These are phyloP conservation scores for Colletotrichum salicis DNA, from an alignment of 2,329 filamentous ascomycete species.

Conservation along the genomic window DNA sequence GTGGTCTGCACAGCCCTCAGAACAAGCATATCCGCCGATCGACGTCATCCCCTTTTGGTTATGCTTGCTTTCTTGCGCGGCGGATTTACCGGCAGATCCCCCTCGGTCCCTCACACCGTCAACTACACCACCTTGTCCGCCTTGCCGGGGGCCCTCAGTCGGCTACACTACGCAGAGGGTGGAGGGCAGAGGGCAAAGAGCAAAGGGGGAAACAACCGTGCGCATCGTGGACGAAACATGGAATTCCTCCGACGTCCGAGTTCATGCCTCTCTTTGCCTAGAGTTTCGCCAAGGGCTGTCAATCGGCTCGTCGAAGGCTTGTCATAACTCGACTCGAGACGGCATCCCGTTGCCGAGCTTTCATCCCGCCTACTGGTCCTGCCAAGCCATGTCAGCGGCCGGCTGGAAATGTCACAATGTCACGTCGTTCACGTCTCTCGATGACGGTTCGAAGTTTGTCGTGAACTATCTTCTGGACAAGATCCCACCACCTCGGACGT, in stretches of 20 bases:
- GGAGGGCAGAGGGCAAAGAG: too few relatives aligned
- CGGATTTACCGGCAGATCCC: constrained; percentile 24
- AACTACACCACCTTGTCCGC: neutral
- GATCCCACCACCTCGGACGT: neutral
- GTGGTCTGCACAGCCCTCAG: constrained; percentile 23
- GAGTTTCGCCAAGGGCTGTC: constrained; percentile 32
- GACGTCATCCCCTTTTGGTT: constrained; percentile 22
- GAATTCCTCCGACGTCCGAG: constrained; percentile 21
- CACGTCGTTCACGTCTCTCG: constrained; percentile 2
- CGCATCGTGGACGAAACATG: constrained; percentile 27
- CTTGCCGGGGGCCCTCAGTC: neutral
- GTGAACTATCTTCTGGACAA: neutral
- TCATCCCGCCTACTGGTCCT: constrained; percentile 26
- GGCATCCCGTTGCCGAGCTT: constrained; percentile 26
- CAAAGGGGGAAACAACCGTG: constrained; percentile 23
- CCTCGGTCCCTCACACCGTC: neutral
- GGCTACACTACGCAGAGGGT: neutral
- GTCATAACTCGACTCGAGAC: constrained; percentile 26
- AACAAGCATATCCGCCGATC: constrained; percentile 21
- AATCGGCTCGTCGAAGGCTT: constrained; percentile 31
- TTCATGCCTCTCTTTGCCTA: constrained; percentile 2
- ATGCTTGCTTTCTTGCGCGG: constrained; percentile 28
- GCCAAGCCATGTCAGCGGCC: constrained; percentile 27
- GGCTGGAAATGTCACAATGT: constrained; percentile 20
- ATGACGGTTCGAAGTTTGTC: neutral